Evolutionary conservation across 1,284 basidiomycete genomes (phyloP).

Genomic region (Afroboletus lepidellus): DNA sequence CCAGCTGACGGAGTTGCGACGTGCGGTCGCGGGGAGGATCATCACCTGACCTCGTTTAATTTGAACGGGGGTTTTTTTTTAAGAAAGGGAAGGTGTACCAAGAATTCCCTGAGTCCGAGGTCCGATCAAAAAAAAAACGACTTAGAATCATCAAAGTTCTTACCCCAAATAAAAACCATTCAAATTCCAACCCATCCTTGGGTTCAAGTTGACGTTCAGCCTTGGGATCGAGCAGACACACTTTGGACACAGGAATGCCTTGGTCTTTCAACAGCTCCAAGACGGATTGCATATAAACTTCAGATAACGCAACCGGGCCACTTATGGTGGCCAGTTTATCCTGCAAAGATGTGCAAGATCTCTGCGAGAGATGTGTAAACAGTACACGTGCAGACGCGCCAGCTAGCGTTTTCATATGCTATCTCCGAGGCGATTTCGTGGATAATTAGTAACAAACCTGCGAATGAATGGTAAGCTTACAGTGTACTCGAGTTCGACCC

Average conservation of each 20-base stretch:
- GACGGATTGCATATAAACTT: conserved; percentile 59
- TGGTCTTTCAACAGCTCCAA: conserved; percentile 60
- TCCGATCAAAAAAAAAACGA: not conserved
- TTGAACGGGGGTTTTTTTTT: not conserved
- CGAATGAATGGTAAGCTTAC: conserved; percentile 28
- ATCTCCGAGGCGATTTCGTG: not conserved
- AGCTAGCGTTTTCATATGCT: conserved; percentile 86
- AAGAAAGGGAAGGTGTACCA: conserved; percentile 36
- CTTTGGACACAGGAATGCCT: conserved; percentile 50
- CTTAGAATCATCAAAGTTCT: conserved; percentile 24
- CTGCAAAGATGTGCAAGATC: conserved; percentile 63
- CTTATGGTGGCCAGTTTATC: conserved; percentile 36
- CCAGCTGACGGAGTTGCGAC: conserved; percentile 79
- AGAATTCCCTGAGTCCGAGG: conserved; percentile 53
- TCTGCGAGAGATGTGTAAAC: conserved; percentile 81
- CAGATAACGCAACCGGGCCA: conserved; percentile 38
- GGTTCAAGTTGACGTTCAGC: conserved; percentile 69
- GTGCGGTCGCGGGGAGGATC: conserved; percentile 91
- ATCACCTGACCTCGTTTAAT: conserved; percentile 55
- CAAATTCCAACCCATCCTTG: conserved; percentile 74
- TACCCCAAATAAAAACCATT: conserved; percentile 87
- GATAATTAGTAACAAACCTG: too few species aligned
- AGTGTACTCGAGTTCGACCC: conserved; percentile 85
- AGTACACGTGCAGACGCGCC: conserved; percentile 64
- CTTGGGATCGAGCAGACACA: conserved; percentile 89